Evolutionary conservation across 176 grass and related monocot genomes (phyloP), one percentile per base, ranked within the genome.

Genomic region (Eragrostis curvula): DNA sequence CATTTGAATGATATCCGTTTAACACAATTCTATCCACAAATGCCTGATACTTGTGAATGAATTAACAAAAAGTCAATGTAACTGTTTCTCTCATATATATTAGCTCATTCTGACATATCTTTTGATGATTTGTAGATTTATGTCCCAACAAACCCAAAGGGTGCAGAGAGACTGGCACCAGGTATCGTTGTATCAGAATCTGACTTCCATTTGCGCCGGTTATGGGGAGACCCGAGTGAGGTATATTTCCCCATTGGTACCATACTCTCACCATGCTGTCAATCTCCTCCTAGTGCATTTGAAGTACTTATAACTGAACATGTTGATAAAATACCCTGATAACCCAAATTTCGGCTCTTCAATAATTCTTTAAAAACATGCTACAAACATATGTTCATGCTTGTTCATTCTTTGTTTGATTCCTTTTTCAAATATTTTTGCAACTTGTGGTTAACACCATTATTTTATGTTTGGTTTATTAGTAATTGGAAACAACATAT

Each of bases 161-260:
- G 87, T 65, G 87, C 90, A 80, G 93, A 92, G 81, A 76, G 64
- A 42, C 87, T 95, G 57, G 87, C 93, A 40, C 85, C 84, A 55
- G 90, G 65, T 41, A 83, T 95, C 7, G 78, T 95, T 74, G 93
- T 85, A 39, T 72, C 90, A 24, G 73, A 95, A 29, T 86, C 93
- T 8, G 85, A 95, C 73, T 89, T 95, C 78, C 88, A 95, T 85
- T 80, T 87, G 52, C 90, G 83, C 58, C 89, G 87, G 55, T 79
- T 92, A 85, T 95, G 93, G 93, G 93, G 93, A 88, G 61, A 88
- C 30, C 90, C 93, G 47, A 84, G 65, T 32, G 87, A 95, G 93
- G 93, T 92, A 87, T 46, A 25, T 58, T 23, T 79, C 83, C 56
- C 80, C 66, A 18, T 24, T n/a, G n/a, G 20, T 71, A 69, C 13